phyloP scores from a whole-genome alignment of 352 stramenopile species.

The Globisporangium emineosum region DNA sequence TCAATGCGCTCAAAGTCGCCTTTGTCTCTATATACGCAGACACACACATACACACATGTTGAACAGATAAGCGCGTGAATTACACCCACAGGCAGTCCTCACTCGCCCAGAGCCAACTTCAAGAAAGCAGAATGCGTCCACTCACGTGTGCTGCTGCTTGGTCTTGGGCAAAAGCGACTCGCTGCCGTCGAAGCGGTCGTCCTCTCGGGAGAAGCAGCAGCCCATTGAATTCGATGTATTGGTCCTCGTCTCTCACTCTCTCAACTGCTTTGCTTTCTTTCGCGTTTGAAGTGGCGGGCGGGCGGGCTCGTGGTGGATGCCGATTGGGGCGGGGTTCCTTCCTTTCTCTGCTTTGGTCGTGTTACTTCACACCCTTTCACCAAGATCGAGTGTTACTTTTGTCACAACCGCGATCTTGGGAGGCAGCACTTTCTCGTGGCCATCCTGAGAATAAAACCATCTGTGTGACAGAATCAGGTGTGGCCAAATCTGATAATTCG shows the following conservation, averaged over 20 bases:
- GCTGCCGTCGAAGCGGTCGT: slow-evolving; percentile 56
- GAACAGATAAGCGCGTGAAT: no score
- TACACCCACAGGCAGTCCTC: background rate
- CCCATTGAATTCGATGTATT: slow-evolving; percentile 36
- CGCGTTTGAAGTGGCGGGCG: background rate
- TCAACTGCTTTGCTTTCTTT: slow-evolving; percentile 1
- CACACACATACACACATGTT: background rate
- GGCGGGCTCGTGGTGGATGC: background rate
- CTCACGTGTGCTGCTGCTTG: slow-evolving; percentile 26
- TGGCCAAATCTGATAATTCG: no score
- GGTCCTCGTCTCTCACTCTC: background rate
- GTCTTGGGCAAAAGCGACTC: slow-evolving; percentile 53
- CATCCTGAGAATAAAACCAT: no score
- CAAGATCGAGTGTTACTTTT: slow-evolving; percentile 14
- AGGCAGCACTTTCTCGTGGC: no score
- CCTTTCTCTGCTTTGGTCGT: no score
- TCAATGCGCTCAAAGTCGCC: slow-evolving; percentile 25
- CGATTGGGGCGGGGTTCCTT: background rate
- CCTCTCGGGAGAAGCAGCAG: slow-evolving; percentile 65
- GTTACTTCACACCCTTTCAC: slow-evolving; percentile 14
- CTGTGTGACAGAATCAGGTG: no score
- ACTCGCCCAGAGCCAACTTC: background rate
- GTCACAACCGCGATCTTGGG: background rate
- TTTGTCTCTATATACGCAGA: slow-evolving; percentile 24
- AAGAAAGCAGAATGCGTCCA: background rate